Conservation (phyloP, 768 basidiomycete genomes). For the Panellus pusillus region DNA sequence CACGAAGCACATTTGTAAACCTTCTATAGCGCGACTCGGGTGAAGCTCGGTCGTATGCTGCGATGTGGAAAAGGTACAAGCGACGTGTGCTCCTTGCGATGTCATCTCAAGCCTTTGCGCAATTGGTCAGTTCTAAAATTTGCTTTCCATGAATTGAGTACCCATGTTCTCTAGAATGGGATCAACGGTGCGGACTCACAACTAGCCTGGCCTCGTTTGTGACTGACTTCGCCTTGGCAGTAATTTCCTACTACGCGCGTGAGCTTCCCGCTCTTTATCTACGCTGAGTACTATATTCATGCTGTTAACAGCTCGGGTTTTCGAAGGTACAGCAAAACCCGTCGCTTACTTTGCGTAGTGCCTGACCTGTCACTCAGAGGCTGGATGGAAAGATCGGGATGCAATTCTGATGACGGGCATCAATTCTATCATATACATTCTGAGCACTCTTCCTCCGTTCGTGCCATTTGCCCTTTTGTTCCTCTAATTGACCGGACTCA, state of each 20-base stretch:
- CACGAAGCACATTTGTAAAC: neutral
- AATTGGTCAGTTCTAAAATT: slow-evolving; percentile 54
- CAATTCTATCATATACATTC: slow-evolving; percentile 79
- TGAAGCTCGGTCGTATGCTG: slow-evolving; percentile 71
- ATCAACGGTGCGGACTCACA: slow-evolving; percentile 72
- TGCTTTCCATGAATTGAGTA: neutral
- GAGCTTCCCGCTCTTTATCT: slow-evolving; percentile 32
- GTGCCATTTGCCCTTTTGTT: slow-evolving; percentile 28
- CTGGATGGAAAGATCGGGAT: slow-evolving; percentile 92
- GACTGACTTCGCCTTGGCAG: slow-evolving; percentile 36
- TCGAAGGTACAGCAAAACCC: slow-evolving; percentile 61
- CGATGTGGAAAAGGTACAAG: slow-evolving; percentile 88
- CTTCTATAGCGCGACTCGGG: slow-evolving; percentile 64
- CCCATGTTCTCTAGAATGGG: slow-evolving; percentile 63
- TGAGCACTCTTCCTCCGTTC: slow-evolving; percentile 82
- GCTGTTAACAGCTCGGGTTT: slow-evolving; percentile 67
- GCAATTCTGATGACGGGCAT: slow-evolving; percentile 96
- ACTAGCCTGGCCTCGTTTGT: slow-evolving; percentile 6
- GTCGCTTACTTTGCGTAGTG: neutral
- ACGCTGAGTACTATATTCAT: slow-evolving; percentile 5
- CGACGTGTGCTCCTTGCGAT: slow-evolving; percentile 89
- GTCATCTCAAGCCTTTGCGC: slow-evolving; percentile 95
- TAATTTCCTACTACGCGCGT: slow-evolving; percentile 95
- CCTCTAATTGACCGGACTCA: slow-evolving; percentile 30
- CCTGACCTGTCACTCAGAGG: slow-evolving; percentile 52